Evolutionary conservation across 139 green algal genomes (phyloP).

Genomic region (Coelastrella sp.): DNA sequence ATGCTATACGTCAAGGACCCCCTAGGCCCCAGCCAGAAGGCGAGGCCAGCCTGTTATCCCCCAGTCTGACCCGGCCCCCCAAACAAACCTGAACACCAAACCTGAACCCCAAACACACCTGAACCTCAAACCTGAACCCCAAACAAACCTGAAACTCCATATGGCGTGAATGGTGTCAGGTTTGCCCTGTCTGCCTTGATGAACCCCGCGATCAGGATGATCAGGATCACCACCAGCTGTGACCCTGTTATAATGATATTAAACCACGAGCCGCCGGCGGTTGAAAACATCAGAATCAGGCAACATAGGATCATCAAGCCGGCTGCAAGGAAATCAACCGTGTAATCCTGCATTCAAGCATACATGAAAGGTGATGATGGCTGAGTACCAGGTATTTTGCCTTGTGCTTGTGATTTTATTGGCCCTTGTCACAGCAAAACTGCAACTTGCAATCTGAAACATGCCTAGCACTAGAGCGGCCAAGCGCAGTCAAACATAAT

Average conservation of each 20-base stretch:
- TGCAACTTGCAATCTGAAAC: no score
- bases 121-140: no score
- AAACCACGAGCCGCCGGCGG: slow-evolving; percentile 23
- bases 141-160: not conserved
- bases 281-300: slow-evolving; percentile 39
- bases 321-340: slow-evolving; percentile 71
- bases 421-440: no score
- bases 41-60: no score
- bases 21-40: no score
- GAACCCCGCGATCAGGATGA: slow-evolving; percentile 47
- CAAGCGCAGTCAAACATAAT: no score
- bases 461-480: no score
- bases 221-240: slow-evolving; percentile 32
- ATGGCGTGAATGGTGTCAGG: slow-evolving; percentile 39
- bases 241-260: slow-evolving; percentile 13
- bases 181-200: slow-evolving; percentile 38
- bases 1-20: no score
- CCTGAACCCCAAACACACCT: not conserved
- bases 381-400: no score
- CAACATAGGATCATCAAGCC: slow-evolving; percentile 51
- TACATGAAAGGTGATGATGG: no score
- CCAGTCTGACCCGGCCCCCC: no score
- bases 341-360: slow-evolving; percentile 22
- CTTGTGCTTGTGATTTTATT: no score
- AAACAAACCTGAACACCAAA: not conserved